Evolutionary conservation across 257 asterid genomes (phyloP).

Genomic region (Anisodus acutangulus): DNA sequence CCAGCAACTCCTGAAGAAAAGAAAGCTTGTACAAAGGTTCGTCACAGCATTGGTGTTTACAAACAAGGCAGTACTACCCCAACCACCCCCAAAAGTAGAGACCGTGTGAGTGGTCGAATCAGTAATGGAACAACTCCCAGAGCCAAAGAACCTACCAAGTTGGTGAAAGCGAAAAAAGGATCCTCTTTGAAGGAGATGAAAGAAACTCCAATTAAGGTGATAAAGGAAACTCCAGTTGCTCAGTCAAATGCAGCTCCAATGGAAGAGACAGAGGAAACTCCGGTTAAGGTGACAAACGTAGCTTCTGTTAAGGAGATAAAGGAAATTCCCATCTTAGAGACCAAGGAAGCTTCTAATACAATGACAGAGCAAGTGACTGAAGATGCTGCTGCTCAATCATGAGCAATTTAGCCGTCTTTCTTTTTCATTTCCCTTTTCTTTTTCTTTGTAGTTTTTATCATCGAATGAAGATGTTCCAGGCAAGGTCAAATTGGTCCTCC

Average conservation of each 20-base stretch:
- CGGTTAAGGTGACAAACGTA: conserved; percentile 28
- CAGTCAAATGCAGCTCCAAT: conserved; percentile 26
- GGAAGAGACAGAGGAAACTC: conserved; percentile 43
- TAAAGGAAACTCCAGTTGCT: conserved; percentile 29
- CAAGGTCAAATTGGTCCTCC: conserved; percentile 26
- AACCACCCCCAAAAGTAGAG: conserved; percentile 54
- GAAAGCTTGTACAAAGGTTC: conserved; percentile 44
- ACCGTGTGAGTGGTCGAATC: conserved; percentile 42
- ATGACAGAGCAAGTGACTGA: conserved; percentile 34
- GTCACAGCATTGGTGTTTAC: conserved; percentile 59
- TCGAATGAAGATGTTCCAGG: conserved; percentile 36
- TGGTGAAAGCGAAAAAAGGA: conserved; percentile 45
- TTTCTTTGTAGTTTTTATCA: conserved; percentile 2
- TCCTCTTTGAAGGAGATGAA: conserved; percentile 28
- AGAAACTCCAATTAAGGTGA: conserved; percentile 37
- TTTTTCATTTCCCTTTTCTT: conserved; percentile 38
- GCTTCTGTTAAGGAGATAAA: conserved; percentile 31
- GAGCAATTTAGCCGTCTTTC: conserved; percentile 33
- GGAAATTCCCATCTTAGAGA: conserved; percentile 27
- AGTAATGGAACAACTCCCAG: conserved; percentile 35
- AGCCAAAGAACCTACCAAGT: conserved; percentile 31
- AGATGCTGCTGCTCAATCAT: conserved; percentile 46
- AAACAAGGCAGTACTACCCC: conserved; percentile 51
- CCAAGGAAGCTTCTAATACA: conserved; percentile 31
- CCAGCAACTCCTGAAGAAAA: conserved; percentile 51